These are phyloP conservation scores for Cercospora sp. DNA, from an alignment of 2,329 filamentous ascomycete species.

Conservation along the genomic window DNA sequence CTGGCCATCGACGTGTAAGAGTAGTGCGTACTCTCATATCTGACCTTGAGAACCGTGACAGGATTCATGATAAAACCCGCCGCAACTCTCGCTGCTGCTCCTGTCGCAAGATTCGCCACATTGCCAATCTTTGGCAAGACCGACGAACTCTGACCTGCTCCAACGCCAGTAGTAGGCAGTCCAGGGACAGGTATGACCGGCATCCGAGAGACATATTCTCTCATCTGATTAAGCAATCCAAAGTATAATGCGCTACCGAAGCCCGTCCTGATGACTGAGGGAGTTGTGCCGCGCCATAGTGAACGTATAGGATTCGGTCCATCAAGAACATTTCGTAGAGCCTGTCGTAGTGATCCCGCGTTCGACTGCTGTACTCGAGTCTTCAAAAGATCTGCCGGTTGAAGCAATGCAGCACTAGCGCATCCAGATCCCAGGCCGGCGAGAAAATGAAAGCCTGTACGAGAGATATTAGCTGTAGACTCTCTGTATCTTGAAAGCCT, in stretches of 20 bases:
- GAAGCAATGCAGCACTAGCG: constrained; percentile 82
- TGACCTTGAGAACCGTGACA: constrained; percentile 92
- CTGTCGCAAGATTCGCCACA: constrained; percentile 79
- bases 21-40: constrained; percentile 88
- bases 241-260: constrained; percentile 95
- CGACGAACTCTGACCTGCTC: constrained; percentile 54
- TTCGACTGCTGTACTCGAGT: constrained; percentile 88
- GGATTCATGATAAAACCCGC: constrained; percentile 94
- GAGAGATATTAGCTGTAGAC: neutral
- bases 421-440: constrained; percentile 87
- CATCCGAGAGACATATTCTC: constrained; percentile 45
- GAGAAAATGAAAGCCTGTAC: constrained; percentile 75
- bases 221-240: constrained; percentile 69
- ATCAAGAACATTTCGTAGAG: constrained; percentile 68
- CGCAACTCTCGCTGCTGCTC: constrained; percentile 77
- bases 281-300: constrained; percentile 90
- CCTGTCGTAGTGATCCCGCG: constrained; percentile 63
- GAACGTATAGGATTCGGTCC: constrained; percentile 66
- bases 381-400: constrained; percentile 94
- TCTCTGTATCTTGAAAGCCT: neutral
- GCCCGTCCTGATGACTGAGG: constrained; percentile 89
- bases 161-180: constrained; percentile 8
- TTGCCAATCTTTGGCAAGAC: constrained; percentile 80
- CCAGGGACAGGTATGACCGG: constrained; percentile 25
- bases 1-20: constrained; percentile 72